Evolutionary conservation across 1,284 basidiomycete species (phyloP).

Genomic region (Coriolopsis trogii): DNA sequence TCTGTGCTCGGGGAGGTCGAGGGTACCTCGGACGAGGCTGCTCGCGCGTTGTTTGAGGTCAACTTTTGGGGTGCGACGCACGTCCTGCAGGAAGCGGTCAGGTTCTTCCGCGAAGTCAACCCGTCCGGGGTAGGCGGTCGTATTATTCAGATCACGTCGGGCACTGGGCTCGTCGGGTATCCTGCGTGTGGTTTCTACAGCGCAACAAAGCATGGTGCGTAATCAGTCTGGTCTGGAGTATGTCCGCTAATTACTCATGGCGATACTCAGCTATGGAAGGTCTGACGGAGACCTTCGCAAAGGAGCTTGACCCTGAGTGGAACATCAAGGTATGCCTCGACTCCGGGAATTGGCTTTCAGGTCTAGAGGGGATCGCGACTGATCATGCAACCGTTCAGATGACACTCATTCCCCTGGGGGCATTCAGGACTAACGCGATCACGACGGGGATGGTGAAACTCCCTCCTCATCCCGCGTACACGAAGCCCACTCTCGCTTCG

Average conservation of each 20-base stretch:
- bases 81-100: constrained; percentile 25
- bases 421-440: constrained; percentile 13
- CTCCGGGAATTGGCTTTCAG: neutral
- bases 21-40: constrained; percentile 25
- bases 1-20: constrained; percentile 34
- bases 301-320: constrained; percentile 42
- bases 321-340: constrained; percentile 39
- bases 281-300: constrained; percentile 34
- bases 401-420: constrained; percentile 10
- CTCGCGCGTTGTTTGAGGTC: constrained; percentile 26
- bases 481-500: neutral
- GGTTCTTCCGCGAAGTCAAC: constrained; percentile 30
- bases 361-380: neutral
- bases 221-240: neutral
- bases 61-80: constrained; percentile 32
- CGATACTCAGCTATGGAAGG: constrained; percentile 31
- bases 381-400: constrained; percentile 4
- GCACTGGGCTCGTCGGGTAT: constrained; percentile 27
- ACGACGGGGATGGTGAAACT: constrained; percentile 3
- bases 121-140: constrained; percentile 34
- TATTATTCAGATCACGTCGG: constrained; percentile 36
- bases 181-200: constrained; percentile 37
- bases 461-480: constrained; percentile 14
- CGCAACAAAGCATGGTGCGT: constrained; percentile 35
- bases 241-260: neutral